Evolutionary conservation across 352 stramenopile genomes (phyloP), one percentile per base, ranked within the genome.

Genomic region (Aphanomyces invadans): DNA sequence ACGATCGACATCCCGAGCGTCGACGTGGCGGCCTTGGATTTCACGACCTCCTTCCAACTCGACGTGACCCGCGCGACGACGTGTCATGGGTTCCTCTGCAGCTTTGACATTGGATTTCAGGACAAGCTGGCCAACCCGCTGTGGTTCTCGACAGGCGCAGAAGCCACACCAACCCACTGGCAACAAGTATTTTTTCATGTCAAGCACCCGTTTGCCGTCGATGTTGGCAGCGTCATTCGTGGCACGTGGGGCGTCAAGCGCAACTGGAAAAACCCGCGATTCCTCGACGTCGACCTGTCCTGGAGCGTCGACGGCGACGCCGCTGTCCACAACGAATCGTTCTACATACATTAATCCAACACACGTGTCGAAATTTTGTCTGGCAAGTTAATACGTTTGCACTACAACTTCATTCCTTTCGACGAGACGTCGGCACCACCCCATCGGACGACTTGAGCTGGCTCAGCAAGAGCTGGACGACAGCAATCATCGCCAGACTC

Each of bases 181-280:
- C 98, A 99, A 74, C 97, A 99, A 71, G 95, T 96, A 15, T 92
- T 98, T n/a, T 97, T 99, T 71, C 97, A 98, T 74, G 62, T 98
- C n/a, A 76, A 81, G 33, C 74, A 88, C 38, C 81, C 88, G 9
- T 83, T 98, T 52, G 68, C 65, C 0, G 84, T 96, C 12, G 72
- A 73, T 42, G 71, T 77, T 23, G 90, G 88, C 28, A 89, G 97
- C n/a, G 39, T 63, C 42, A 69, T 98, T 29, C 67, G 72, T 15
- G 93, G 92, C 25, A 97, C 87, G 63, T 93, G 96, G 78, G 84
- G 75, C 69, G 81, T 91, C 70, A 79, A 80, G 38, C 86, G 88
- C 33, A 98, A 98, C 63, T 85, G 86, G 29, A 76, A 93, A 64
- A 98, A 98, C 76, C 91, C 90, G 39, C 90, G 93, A 51, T 96